phyloP scores from a whole-genome alignment of 108 stramenopile species.

The Mayamaea pseudoterrestris region DNA sequence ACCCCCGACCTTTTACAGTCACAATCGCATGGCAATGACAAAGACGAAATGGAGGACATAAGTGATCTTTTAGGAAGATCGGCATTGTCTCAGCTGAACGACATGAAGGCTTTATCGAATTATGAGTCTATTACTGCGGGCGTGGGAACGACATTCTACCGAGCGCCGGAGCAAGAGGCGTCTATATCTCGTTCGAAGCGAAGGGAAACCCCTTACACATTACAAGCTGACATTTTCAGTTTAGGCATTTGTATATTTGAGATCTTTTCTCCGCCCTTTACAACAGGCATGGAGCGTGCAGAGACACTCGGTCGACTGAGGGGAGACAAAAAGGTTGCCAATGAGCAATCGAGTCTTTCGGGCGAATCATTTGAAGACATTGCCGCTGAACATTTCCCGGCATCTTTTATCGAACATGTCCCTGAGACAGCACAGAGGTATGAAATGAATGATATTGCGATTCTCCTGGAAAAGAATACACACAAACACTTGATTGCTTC shows the following conservation, averaged over 20 bases:
- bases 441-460: too few relatives aligned
- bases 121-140: conserved; percentile 65
- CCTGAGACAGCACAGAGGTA: conserved; percentile 42
- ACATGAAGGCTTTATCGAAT: background rate
- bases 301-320: conserved; percentile 31
- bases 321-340: conserved; percentile 15
- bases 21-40: conserved; percentile 28
- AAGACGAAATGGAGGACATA: conserved; percentile 46
- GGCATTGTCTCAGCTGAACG: background rate
- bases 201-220: conserved; percentile 26
- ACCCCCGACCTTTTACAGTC: conserved; percentile 12
- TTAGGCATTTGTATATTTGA: conserved; percentile 69
- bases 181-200: background rate
- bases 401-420: conserved; percentile 20
- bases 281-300: conserved; percentile 53
- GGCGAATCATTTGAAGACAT: conserved; percentile 10
- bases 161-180: conserved; percentile 4
- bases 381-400: conserved; percentile 37
- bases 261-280: conserved; percentile 57
- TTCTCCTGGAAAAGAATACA: too few relatives aligned
- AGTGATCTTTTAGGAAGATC: conserved; percentile 23
- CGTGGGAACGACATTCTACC: conserved; percentile 61
- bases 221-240: conserved; percentile 75
- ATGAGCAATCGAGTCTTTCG: background rate
- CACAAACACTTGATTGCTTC: too few relatives aligned